Percentiles rank a stretch among this genome's conserved stretches.
These are phyloP conservation scores for Globisporangium orthogonon DNA, from an alignment of 352 stramenopile genomes.

Conservation along the genomic window DNA sequence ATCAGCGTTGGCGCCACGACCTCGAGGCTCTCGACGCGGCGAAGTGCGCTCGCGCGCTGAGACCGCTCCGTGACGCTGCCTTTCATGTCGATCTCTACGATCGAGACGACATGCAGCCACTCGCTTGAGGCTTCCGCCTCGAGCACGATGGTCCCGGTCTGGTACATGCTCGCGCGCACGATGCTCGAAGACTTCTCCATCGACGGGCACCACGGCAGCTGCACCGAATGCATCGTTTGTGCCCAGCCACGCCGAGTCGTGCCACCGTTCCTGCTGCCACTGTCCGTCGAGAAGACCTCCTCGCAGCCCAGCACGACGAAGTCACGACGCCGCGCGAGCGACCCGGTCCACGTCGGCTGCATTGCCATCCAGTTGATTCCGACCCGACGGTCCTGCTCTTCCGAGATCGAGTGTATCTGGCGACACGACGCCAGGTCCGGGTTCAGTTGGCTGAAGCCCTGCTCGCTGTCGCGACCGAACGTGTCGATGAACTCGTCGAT, in stretches of 20 bases:
- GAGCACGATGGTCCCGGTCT: slow-evolving; percentile 28
- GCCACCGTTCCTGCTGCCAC: neutral
- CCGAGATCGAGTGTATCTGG: slow-evolving; percentile 18
- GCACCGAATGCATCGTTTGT: slow-evolving; percentile 53
- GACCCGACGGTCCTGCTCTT: slow-evolving; percentile 22
- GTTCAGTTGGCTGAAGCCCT: slow-evolving; percentile 3
- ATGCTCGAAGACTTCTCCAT: slow-evolving; percentile 25
- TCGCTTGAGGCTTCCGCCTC: slow-evolving; percentile 16
- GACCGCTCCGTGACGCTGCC: slow-evolving; percentile 12
- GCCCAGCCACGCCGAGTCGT: slow-evolving; percentile 31
- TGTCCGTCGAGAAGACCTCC: slow-evolving; percentile 16
- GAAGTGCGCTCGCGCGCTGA: slow-evolving; percentile 11
- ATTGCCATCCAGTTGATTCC: slow-evolving; percentile 28
- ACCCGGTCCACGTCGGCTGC: slow-evolving; percentile 16
- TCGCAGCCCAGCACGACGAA: slow-evolving; percentile 36
- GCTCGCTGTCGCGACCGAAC: slow-evolving; percentile 12
- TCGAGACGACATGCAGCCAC: slow-evolving; percentile 20
- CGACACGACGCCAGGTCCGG: slow-evolving; percentile 12
- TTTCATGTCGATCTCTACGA: slow-evolving; percentile 24
- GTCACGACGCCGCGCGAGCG: slow-evolving; percentile 24
- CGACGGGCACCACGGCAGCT: slow-evolving; percentile 40
- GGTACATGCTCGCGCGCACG: slow-evolving; percentile 29
- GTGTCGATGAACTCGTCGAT: slow-evolving; percentile 24
- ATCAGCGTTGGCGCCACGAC: slow-evolving; percentile 7
- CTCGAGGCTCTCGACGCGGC: slow-evolving; percentile 8